A percentile compares a stretch with the other conserved stretches of the same genome.
Evolutionary conservation across 2,329 filamentous ascomycete species (phyloP).

Genomic region (Beauveria brongniartii): DNA sequence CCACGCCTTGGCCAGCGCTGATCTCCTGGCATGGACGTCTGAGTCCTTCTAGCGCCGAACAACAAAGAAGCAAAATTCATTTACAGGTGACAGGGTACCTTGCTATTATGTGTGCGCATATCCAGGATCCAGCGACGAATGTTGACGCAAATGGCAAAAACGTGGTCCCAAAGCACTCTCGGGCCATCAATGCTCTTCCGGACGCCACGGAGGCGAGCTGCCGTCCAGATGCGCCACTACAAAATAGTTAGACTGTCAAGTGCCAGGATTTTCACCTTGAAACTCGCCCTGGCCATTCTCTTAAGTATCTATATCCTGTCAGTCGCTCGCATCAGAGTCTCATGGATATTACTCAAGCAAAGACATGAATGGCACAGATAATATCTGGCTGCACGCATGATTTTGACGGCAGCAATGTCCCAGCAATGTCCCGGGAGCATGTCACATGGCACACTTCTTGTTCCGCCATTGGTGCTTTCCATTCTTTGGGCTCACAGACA

Average conservation of each 20-base stretch:
- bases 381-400: neutral
- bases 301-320: neutral
- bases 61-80: neutral
- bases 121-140: neutral
- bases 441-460: constrained; percentile 2
- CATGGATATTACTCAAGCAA: neutral
- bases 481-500: neutral
- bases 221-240: neutral
- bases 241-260: neutral
- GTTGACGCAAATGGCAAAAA: neutral
- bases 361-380: neutral
- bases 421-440: neutral
- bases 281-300: neutral
- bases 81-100: neutral
- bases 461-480: neutral
- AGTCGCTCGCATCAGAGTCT: neutral
- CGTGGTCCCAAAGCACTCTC: neutral
- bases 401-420: neutral
- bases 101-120: neutral
- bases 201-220: neutral
- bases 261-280: neutral
- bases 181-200: neutral
- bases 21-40: neutral
- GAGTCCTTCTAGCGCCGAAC: neutral
- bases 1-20: neutral